Evolutionary conservation across 768 basidiomycete genomes (phyloP).

Genomic region (Xerocomellus amylosporus): DNA sequence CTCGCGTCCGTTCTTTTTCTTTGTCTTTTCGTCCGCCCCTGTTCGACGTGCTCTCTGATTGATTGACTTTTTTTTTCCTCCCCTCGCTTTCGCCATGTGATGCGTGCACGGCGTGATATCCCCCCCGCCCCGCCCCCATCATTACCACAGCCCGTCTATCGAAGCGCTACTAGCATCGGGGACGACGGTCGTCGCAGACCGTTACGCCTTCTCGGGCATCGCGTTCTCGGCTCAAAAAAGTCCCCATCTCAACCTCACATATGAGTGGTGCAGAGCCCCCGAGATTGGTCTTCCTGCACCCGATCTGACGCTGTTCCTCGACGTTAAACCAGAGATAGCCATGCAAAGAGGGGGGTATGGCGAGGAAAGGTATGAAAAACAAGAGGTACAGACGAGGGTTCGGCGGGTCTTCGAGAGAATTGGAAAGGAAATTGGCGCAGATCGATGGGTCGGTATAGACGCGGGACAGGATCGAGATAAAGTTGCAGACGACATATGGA

Average conservation of each 20-base stretch:
- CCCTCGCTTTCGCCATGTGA: background rate
- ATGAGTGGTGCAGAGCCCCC: constrained; percentile 82
- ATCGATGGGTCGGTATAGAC: constrained; percentile 57
- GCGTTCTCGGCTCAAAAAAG: constrained; percentile 74
- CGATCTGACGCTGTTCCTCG: constrained; percentile 85
- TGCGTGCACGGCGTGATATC: background rate
- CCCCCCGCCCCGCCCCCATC: background rate
- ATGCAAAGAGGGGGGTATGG: constrained; percentile 76
- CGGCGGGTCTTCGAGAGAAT: constrained; percentile 57
- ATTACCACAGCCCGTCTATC: constrained; percentile 52
- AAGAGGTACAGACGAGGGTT: constrained; percentile 69
- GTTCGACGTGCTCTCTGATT: background rate
- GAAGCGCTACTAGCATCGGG: constrained; percentile 56
- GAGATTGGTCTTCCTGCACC: constrained; percentile 88
- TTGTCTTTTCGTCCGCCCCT: constrained; percentile 31
- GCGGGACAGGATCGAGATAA: constrained; percentile 49
- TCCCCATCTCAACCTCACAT: constrained; percentile 46
- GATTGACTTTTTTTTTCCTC: background rate
- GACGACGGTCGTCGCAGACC: constrained; percentile 79
- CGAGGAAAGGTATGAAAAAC: constrained; percentile 82
- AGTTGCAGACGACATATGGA: constrained; percentile 59
- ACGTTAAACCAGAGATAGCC: constrained; percentile 70
- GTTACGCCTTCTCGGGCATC: constrained; percentile 96
- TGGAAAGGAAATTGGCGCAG: constrained; percentile 45
- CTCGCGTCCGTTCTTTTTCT: too few species aligned